These are phyloP conservation scores for Talaromyces sp. DNA, from an alignment of 2,329 filamentous ascomycete species.

Conservation along the genomic window DNA sequence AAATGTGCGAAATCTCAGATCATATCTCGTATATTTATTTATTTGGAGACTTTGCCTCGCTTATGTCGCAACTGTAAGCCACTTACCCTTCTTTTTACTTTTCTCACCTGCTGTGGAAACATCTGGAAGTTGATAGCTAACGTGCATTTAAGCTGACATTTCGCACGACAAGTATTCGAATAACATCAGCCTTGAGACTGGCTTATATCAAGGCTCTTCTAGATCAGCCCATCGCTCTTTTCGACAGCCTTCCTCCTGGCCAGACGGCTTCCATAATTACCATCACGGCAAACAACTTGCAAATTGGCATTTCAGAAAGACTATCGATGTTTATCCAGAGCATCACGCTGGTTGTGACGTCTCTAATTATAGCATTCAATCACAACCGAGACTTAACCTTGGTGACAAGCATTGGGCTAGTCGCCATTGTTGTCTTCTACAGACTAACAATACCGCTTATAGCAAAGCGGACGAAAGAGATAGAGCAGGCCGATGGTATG, in stretches of 20 bases:
- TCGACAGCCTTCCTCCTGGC: slow-evolving; percentile 48
- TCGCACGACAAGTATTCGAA: slow-evolving; percentile 45
- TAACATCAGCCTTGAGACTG: slow-evolving; percentile 46
- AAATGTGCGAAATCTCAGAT: not conserved
- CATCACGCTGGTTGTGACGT: slow-evolving; percentile 36
- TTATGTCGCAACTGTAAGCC: not conserved
- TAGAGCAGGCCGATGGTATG: slow-evolving; percentile 33
- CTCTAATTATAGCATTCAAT: slow-evolving; percentile 46
- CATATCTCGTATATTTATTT: not conserved
- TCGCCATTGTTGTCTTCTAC: slow-evolving; percentile 34
- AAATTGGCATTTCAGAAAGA: slow-evolving; percentile 50
- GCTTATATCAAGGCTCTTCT: slow-evolving; percentile 47
- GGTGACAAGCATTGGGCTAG: slow-evolving; percentile 42
- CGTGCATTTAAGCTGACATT: slow-evolving; percentile 35
- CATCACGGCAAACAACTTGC: slow-evolving; percentile 47
- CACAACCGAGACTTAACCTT: slow-evolving; percentile 50
- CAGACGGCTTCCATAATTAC: slow-evolving; percentile 49
- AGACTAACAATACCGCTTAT: slow-evolving; percentile 28
- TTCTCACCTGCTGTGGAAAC: too few species aligned
- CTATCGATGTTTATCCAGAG: slow-evolving; percentile 40
- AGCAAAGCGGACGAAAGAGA: slow-evolving; percentile 23
- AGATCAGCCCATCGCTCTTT: slow-evolving; percentile 42
- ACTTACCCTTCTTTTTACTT: not conserved
- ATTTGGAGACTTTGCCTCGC: not conserved
- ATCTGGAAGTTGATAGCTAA: slow-evolving; percentile 1